Evolutionary conservation across 495 filamentous ascomycete genomes (phyloP).

Genomic region (Podospora pseudopauciseta): DNA sequence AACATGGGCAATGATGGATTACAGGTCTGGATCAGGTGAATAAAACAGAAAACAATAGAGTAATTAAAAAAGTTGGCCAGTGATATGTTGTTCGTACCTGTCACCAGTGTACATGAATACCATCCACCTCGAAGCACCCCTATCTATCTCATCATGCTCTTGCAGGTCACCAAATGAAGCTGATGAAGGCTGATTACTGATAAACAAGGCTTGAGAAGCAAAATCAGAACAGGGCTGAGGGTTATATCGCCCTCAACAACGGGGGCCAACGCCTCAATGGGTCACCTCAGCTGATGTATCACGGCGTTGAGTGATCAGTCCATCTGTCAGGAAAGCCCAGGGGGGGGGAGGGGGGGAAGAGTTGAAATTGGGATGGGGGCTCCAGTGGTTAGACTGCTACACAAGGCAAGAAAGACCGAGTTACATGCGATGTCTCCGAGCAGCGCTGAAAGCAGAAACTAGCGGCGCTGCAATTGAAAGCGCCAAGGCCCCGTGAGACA

Average conservation of each 20-base stretch:
- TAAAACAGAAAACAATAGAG: background rate
- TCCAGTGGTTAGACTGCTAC: background rate
- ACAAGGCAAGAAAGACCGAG: background rate
- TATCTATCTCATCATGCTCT: background rate
- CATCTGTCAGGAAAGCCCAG: background rate
- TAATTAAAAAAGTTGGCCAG: background rate
- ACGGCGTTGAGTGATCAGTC: background rate
- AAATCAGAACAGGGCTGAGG: too few species aligned
- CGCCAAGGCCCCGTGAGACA: background rate
- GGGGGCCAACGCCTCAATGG: background rate
- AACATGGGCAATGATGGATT: slow-evolving; percentile 1
- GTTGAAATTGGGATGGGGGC: background rate
- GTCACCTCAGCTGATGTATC: background rate
- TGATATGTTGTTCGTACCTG: background rate
- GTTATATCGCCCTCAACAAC: background rate
- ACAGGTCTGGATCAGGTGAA: background rate
- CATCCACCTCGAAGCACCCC: background rate
- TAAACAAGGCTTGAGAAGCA: background rate
- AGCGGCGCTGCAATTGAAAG: background rate
- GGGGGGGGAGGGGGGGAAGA: background rate
- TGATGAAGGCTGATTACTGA: background rate
- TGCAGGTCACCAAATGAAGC: background rate
- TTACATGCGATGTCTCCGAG: background rate
- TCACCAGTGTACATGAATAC: background rate
- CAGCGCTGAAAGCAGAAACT: background rate